These are phyloP conservation scores for Arthrobotrys sinensis DNA, from an alignment of 2,329 filamentous ascomycete species.

Conservation along the genomic window DNA sequence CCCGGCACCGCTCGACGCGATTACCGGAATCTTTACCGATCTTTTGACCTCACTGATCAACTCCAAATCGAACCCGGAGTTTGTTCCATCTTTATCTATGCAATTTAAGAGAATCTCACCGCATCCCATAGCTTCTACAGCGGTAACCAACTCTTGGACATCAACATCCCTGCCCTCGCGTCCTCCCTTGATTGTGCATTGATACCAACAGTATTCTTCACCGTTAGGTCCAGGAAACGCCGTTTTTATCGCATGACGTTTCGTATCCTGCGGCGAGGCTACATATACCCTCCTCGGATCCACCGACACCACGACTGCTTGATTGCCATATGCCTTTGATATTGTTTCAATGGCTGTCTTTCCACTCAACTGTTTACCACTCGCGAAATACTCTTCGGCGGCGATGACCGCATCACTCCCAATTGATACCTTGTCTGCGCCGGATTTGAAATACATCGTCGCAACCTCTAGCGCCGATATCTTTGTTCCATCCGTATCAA, in stretches of 20 bases:
- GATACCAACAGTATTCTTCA: slow-evolving; percentile 92
- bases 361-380: slow-evolving; percentile 79
- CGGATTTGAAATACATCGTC: slow-evolving; percentile 96
- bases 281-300: slow-evolving; percentile 95
- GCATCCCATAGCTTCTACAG: slow-evolving; percentile 94
- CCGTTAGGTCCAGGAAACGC: slow-evolving; percentile 79
- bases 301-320: slow-evolving; percentile 95
- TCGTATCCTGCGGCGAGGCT: slow-evolving; percentile 76
- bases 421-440: slow-evolving; percentile 97
- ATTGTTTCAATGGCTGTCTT: slow-evolving; percentile 96
- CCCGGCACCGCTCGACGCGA: slow-evolving; percentile 93
- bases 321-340: slow-evolving; percentile 91
- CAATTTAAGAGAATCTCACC: slow-evolving; percentile 97
- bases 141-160: slow-evolving; percentile 86
- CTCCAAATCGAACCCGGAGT: slow-evolving; percentile 94
- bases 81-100: slow-evolving; percentile 96
- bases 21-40: slow-evolving; percentile 91
- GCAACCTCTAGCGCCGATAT: slow-evolving; percentile 94
- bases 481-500: slow-evolving; percentile 87
- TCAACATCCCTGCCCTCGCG: slow-evolving; percentile 95
- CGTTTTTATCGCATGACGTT: slow-evolving; percentile 83
- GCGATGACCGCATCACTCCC: slow-evolving; percentile 94
- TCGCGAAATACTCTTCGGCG: slow-evolving; percentile 83
- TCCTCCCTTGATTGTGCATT: slow-evolving; percentile 95
- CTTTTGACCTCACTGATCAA: slow-evolving; percentile 88